Percentiles rank a stretch among this genome's conserved stretches.
phyloP scores from a whole-genome alignment of 441 rosid species.

The Erodium texanum region DNA sequence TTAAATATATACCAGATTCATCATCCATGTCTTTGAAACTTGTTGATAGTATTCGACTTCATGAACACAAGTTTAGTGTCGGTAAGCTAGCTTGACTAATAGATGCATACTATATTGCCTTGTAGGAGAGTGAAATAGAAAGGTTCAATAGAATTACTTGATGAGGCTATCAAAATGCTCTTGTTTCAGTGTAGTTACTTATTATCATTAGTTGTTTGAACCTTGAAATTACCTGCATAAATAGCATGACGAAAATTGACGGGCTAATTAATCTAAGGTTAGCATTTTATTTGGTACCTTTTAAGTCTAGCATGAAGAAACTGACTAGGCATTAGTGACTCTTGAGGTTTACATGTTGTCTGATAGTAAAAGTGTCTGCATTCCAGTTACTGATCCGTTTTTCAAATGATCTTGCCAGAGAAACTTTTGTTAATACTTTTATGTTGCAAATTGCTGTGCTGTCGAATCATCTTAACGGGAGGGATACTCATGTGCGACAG shows the following conservation, averaged over 20 bases:
- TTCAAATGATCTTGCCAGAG: constrained; percentile 35
- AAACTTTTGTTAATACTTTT: constrained; percentile 69
- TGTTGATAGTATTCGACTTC: neutral
- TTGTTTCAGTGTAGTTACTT: neutral
- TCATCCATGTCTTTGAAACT: neutral
- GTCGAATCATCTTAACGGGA: constrained; percentile 77
- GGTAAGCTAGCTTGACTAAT: neutral
- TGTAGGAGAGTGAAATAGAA: neutral
- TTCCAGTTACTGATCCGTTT: neutral
- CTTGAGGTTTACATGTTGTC: too few species aligned
- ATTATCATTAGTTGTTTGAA: neutral
- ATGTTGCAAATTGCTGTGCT: constrained; percentile 74
- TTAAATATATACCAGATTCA: neutral
- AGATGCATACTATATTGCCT: neutral
- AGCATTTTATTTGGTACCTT: neutral
- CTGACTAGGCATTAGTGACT: neutral
- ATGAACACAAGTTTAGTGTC: neutral
- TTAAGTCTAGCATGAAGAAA: neutral
- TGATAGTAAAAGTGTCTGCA: too few species aligned
- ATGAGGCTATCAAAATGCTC: neutral
- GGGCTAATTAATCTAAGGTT: neutral
- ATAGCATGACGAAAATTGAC: neutral
- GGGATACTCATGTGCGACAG: constrained; percentile 87
- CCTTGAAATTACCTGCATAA: neutral
- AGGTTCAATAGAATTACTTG: neutral